A percentile compares a stretch with the other conserved stretches of the same genome.
Conservation (phyloP, 352 stramenopile species). For the Phytophthora tentaculata region DNA sequence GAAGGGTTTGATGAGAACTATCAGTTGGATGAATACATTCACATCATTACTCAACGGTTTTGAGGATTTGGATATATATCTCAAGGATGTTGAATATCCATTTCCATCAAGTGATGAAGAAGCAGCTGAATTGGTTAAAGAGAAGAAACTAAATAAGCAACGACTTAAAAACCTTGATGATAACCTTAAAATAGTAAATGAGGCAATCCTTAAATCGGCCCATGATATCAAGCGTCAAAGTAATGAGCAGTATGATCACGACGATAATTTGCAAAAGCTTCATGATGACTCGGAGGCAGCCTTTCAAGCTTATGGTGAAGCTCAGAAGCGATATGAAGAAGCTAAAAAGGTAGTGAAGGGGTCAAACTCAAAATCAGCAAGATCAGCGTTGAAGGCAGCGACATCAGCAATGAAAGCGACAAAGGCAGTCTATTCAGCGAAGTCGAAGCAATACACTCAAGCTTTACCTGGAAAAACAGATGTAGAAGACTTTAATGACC, state of each 20-base stretch:
- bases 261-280: conserved; percentile 22
- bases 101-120: no score
- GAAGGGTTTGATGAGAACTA: conserved; percentile 24
- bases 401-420: not conserved
- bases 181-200: conserved; percentile 23
- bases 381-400: conserved; percentile 1
- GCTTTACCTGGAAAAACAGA: no score
- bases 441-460: not conserved
- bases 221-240: no score
- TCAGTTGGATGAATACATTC: conserved; percentile 34
- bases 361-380: not conserved
- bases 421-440: conserved; percentile 15
- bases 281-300: conserved; percentile 25
- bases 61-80: no score
- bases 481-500: not conserved
- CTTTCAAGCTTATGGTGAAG: conserved; percentile 18
- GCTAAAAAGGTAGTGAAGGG: not conserved
- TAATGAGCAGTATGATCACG: no score
- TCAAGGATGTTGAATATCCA: no score
- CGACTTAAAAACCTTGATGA: conserved; percentile 24
- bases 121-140: no score
- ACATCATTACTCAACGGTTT: no score
- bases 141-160: no score
- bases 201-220: conserved; percentile 18
- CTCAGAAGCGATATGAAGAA: conserved; percentile 16